Evolutionary conservation across 305 asterid species (phyloP).

Genomic region (Rubia peregrina): DNA sequence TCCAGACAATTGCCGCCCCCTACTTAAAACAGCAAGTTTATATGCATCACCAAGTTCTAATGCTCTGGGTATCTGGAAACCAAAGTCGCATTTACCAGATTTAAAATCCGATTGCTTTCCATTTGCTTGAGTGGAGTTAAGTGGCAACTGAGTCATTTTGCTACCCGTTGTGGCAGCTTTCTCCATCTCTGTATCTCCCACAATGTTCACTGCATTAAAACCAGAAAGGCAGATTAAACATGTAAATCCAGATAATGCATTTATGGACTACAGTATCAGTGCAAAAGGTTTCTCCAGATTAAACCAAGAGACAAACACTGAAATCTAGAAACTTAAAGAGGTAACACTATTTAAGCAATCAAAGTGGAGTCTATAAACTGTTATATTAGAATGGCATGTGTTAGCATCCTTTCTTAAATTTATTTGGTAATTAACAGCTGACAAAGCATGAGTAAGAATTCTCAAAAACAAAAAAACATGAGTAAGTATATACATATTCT

Average conservation of each 20-base stretch:
- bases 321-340: background rate
- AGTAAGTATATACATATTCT: background rate
- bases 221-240: constrained; percentile 3
- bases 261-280: background rate
- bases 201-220: constrained; percentile 26
- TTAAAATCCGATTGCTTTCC: constrained; percentile 35
- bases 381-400: no score
- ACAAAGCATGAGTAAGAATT: background rate
- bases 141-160: constrained; percentile 24
- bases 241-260: background rate
- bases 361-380: background rate
- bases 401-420: background rate
- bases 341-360: background rate
- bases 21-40: constrained; percentile 55
- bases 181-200: constrained; percentile 24
- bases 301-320: background rate
- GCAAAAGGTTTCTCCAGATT: background rate
- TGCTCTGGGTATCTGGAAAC: constrained; percentile 29
- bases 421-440: background rate
- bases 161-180: constrained; percentile 18
- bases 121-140: constrained; percentile 20
- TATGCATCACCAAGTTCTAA: constrained; percentile 82
- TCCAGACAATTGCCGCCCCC: constrained; percentile 69
- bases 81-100: constrained; percentile 27
- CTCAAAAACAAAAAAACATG: background rate